Base-by-base conservation (phyloP, 2,329 filamentous ascomycete species). In the Xylariaceae sp. region DNA sequence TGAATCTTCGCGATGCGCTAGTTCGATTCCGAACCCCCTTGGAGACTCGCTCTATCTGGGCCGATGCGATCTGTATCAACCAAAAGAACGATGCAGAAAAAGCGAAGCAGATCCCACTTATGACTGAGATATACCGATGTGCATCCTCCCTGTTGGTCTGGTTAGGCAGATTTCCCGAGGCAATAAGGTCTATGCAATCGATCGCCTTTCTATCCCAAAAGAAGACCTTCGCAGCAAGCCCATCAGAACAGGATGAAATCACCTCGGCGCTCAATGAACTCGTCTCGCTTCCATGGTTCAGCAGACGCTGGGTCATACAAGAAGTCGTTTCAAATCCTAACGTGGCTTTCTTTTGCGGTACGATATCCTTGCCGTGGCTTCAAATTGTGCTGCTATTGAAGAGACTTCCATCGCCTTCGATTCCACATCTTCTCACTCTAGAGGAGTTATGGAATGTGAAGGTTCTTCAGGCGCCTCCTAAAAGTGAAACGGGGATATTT, bases 81-180 rank as follows among this genome's bases (percentile, higher is more conserved):
- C 26, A 44, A 11, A 17, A 16, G 9, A 19, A 45, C 12, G 28
- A 45, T 31, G 41, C 19, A 31, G 26, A 45, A 2, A 31, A 45
- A 12, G 14, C 16, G 6, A 45, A 6, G 21, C 41, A 45, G 5
- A 29, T 45, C 19, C 26, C 16, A 16, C 28, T 12, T 8, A 45
- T 31, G 41, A 31, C 9, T 3, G 16, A 33, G 11, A 31, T 45
- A n/a, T 45, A 19, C 26, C 41, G 26, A 29, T 33, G n/a, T 12
- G 26, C 41, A n/a, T 45, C 26, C 2, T 45, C 41, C 9, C 26
- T 45, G n/a, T 19, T 23, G 3, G 26, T 33, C n/a, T 45, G 41
- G 41, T 17, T 45, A 1, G 41, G 41, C 3, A 53, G 51, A 44
- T 39, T n/a, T n/a, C n/a, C n/a, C n/a, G n/a, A n/a, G n/a, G n/a